Base-by-base conservation (phyloP, 106 monocot genomes). In the Iris macrosiphon region DNA sequence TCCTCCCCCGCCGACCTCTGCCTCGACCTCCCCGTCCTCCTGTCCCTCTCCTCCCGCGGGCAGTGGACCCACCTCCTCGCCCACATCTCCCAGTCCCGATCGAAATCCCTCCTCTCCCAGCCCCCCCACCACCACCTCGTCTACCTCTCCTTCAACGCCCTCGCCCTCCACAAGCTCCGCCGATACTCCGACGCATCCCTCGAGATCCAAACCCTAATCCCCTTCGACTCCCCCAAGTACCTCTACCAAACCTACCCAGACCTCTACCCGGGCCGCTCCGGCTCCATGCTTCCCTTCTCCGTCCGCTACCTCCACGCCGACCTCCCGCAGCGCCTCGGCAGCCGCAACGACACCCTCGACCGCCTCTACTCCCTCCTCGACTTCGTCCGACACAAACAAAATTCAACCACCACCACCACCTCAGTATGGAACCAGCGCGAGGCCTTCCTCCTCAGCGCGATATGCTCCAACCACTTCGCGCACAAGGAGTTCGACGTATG, bases 101-200 rank as follows among this genome's bases (percentile, higher is more conserved):
- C n/a, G n/a, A n/a, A n/a, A n/a, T n/a, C n/a, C 37, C 66, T 60
- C 65, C 69, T 45, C 57, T 38, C 70, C 11, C 54, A 35, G 9
- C 89, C 82, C 14, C 89, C 82, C 14, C 95, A 85, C 57, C 78
- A 79, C 29, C 89, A 85, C 79, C 73, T 85, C 68, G 64, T 79
- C 73, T 78, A 76, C 72, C 78, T 84, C 54, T 48, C 85, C 58
- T 75, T 95, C 65, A 65, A 67, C 62, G 55, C 82, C 68, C 79
- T 92, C 63, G 30, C 91, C 40, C 82, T 91, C 40, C 63, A 69
- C 79, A 95, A 95, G 76, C 85, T 95, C 81, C 89, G 85, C 73
- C 89, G 81, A 40, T 82, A 62, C 72, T 41, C 79, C 45, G 79
- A 85, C 56, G 75, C 82, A 28, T 49, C 66, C 34, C 59, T 55